Evolutionary conservation across 495 filamentous ascomycete species (phyloP), one percentile per base, ranked within the genome.

Genomic region (Hypoxylon cercidicola): DNA sequence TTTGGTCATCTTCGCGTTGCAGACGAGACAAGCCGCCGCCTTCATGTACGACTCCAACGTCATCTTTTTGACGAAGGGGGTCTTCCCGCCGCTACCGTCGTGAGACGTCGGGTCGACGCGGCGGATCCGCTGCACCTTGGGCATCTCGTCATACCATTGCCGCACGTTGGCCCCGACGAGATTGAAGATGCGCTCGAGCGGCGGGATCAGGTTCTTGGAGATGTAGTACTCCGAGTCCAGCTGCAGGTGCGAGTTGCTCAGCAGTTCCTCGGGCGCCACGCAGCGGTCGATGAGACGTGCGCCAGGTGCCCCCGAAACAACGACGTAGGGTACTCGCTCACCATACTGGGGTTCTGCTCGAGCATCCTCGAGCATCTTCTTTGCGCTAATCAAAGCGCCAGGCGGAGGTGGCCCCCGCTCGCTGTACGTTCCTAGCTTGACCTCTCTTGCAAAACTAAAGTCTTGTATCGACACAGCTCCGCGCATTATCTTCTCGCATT

Each of bases 191-290:
- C 95, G 87, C 76, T 96, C 95, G 2, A 99, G 82, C 2, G 95
- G 95, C 16, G 96, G 96, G 48, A 99, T 95, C 20, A 99, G 70
- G 69, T 97, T 97, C 80, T 97, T 98, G 7, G 84, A 84, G 66
- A 98, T 98, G 75, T 99, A 99, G 76, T 99, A 99, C 68, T 97
- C 93, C 0, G 93, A 86, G 69, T 99, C 95, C n/a, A 99, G 82
- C 63, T 92, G 87, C n/a, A 88, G 80, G 56, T 91, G 84, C 18
- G 89, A 85, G 58, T 90, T 89, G 35, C 86, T 77, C 1, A 98
- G 78, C n/a, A 98, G 82, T 19, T 84, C 84, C 72, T 97, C 92
- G 0, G 96, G 95, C 40, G 90, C 83, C 0, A 99, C 89, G 72
- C 92, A 97, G 16, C 95, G 90, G 76, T 97, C 95, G 64, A 96